A percentile compares a stretch with the other conserved stretches of the same genome.
phyloP scores from a whole-genome alignment of 495 filamentous ascomycete species.

The Penicillium cataractarum region DNA sequence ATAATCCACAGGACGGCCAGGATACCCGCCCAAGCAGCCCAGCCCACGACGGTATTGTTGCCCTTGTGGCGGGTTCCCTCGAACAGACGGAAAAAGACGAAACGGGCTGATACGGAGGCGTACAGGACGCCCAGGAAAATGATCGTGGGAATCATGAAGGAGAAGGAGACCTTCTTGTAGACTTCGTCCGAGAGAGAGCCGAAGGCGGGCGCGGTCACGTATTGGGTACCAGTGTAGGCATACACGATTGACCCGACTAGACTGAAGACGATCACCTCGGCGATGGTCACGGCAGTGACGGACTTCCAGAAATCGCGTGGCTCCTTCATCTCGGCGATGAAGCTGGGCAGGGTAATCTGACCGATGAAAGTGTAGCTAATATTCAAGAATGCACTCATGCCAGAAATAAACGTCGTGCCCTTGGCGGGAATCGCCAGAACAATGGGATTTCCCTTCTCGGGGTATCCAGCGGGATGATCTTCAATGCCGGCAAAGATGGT shows the following conservation, averaged over 20 bases:
- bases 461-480: conserved; percentile 64
- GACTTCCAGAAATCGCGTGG: conserved; percentile 88
- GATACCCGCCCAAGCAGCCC: conserved; percentile 76
- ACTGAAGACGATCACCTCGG: conserved; percentile 80
- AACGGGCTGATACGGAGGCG: conserved; percentile 82
- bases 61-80: conserved; percentile 74
- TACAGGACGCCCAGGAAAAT: conserved; percentile 90
- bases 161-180: conserved; percentile 83
- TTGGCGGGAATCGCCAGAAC: conserved; percentile 66
- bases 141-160: conserved; percentile 90
- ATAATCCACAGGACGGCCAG: conserved; percentile 72
- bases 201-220: conserved; percentile 81
- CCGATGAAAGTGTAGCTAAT: conserved; percentile 93
- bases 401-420: conserved; percentile 76
- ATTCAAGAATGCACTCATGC: conserved; percentile 83
- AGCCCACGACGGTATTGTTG: conserved; percentile 79
- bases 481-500: conserved; percentile 78
- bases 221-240: conserved; percentile 80
- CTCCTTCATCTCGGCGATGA: conserved; percentile 91
- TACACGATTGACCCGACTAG: conserved; percentile 76
- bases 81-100: conserved; percentile 85
- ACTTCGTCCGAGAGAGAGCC: conserved; percentile 70
- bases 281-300: conserved; percentile 82
- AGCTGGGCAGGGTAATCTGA: conserved; percentile 86
- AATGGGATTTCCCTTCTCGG: conserved; percentile 58